phyloP scores from a whole-genome alignment of 1,139 yeast species.

The Debaryomyces udenii region DNA sequence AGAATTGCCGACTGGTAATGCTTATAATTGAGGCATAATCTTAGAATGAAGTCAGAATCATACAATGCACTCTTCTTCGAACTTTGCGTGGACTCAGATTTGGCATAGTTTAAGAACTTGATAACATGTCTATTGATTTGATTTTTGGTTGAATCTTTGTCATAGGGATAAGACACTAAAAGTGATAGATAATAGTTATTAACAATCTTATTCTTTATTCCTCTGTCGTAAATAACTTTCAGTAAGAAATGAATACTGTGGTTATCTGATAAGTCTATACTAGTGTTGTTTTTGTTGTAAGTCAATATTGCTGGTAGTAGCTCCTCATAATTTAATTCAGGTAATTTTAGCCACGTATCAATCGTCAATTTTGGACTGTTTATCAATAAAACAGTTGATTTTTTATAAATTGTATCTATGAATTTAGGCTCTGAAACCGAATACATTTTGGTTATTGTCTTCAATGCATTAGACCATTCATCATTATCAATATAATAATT shows the following conservation, averaged over 20 bases:
- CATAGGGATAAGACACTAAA: conserved; percentile 58
- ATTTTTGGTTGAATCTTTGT: conserved; percentile 37
- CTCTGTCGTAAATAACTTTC: conserved; percentile 58
- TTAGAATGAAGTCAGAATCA: conserved; percentile 73
- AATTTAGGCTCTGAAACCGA: conserved; percentile 34
- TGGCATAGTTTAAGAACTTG: conserved; percentile 32
- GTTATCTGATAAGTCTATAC: conserved; percentile 44
- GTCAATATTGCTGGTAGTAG: conserved; percentile 77
- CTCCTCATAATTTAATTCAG: conserved; percentile 53
- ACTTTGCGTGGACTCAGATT: conserved; percentile 19
- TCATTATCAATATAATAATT: conserved; percentile 67
- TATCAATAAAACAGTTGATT: conserved; percentile 66
- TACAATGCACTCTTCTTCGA: conserved; percentile 29
- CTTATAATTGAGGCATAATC: conserved; percentile 67
- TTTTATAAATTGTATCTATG: conserved; percentile 56
- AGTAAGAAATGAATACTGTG: conserved; percentile 68
- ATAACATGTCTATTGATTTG: conserved; percentile 30
- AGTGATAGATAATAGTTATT: conserved; percentile 77
- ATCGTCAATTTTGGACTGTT: conserved; percentile 73
- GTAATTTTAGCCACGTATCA: conserved; percentile 73
- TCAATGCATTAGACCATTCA: conserved; percentile 75
- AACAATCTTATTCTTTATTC: conserved; percentile 51
- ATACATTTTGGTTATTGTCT: conserved; percentile 53
- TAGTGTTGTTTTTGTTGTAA: conserved; percentile 54
- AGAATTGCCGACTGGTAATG: conserved; percentile 69